These are phyloP conservation scores for Pulveroboletus sp. DNA, from an alignment of 768 basidiomycete genomes.

Conservation along the genomic window DNA sequence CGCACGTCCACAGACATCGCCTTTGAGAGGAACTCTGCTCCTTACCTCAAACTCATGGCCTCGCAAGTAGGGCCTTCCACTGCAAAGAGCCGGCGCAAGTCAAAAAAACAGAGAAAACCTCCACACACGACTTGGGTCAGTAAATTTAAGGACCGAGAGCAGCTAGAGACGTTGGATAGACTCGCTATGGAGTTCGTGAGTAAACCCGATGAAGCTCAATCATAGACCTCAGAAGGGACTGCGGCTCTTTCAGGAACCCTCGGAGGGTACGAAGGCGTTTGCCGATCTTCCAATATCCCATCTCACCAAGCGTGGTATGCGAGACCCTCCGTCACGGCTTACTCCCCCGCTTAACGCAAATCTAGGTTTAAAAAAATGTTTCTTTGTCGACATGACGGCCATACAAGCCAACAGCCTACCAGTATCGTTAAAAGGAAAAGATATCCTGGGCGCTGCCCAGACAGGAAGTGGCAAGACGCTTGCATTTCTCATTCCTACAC, in stretches of 20 bases:
- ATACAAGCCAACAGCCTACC: conserved; percentile 62
- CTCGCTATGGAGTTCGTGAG: conserved; percentile 50
- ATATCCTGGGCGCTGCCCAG: conserved; percentile 63
- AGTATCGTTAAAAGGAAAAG: conserved; percentile 54
- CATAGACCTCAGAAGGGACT: conserved; percentile 1
- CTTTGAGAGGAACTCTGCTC: neutral
- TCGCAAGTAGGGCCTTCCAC: conserved; percentile 17
- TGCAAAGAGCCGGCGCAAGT: conserved; percentile 7
- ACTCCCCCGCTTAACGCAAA: conserved; percentile 3
- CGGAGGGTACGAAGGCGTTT: conserved; percentile 50
- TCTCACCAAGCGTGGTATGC: conserved; percentile 63
- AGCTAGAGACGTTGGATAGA: conserved; percentile 46
- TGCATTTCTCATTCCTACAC: conserved; percentile 63
- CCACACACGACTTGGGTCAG: conserved; percentile 32
- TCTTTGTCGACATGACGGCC: conserved; percentile 84
- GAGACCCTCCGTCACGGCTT: neutral
- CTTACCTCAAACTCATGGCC: conserved; percentile 9
- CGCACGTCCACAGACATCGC: neutral
- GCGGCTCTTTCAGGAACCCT: conserved; percentile 41
- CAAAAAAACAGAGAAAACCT: conserved; percentile 12
- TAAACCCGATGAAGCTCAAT: neutral
- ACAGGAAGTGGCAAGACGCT: conserved; percentile 75
- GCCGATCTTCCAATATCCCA: conserved; percentile 74
- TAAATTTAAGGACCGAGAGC: conserved; percentile 45
- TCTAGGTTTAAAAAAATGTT: conserved; percentile 79